Base-by-base conservation (phyloP, 768 basidiomycete species). In the Russula ochroleuca region DNA sequence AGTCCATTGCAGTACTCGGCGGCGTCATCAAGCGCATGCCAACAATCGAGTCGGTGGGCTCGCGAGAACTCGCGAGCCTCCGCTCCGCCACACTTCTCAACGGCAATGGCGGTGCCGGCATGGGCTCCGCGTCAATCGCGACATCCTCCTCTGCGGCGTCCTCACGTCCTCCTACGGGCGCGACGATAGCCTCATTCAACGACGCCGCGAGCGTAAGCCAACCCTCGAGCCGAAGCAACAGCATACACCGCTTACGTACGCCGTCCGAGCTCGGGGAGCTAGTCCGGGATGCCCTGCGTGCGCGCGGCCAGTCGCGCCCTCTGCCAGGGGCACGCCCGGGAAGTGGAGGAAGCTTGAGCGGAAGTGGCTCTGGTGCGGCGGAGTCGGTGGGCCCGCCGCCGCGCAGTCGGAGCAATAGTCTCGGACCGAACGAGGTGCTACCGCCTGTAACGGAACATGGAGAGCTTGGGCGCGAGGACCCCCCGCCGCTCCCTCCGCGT, bases 21-120 rank as follows among this genome's bases (percentile, higher is more conserved):
- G 78, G 81, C 25, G 82, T 78, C 68, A 79, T 91, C 49, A 78
- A 81, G 57, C 86, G 90, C 43, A 90, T 92, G 89, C 85, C 88
- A 21, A 91, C 90, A 33, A 91, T 91, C 65, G 88, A 90, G 72
- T 85, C 83, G 48, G 78, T 90, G 72, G 88, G 87, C 45, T 87
- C 85, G 19, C 79, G 82, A 56, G 89, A 92, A 69, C 72, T 70
- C 28, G 69, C 69, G 67, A 74, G 73, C 62, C 61, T 72, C 47
- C 72, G 64, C 40, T 57, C 65, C 23, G 15, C 38, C 40, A 56
- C 57, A 10, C 49, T 59, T 28, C 48, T 64, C 31, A 25, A 33
- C 9, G 57, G 58, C 38, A 35, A 8, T 6, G 57, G 47, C 21
- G 53, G 21, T 8, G 15, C 35, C 35, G 35, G 35, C 35, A 35